Base-by-base conservation (phyloP, 1,284 basidiomycete species). In the Sporisorium graminicola region DNA sequence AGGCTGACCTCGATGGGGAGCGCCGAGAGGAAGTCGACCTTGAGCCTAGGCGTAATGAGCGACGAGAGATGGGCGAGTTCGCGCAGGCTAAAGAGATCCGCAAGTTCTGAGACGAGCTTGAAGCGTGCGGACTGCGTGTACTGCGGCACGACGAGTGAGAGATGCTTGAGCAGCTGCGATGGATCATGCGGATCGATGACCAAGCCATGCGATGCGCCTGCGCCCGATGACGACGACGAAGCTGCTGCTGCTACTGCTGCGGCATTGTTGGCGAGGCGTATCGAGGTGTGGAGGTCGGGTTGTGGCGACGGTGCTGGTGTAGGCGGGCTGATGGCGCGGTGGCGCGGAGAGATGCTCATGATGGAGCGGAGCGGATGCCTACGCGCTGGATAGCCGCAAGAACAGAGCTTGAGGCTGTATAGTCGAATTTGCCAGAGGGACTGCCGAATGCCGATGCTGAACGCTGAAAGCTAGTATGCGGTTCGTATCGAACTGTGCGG, bases 1-100 rank as follows among this genome's bases (percentile, higher is more conserved):
- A 97, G 86, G 0, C 91, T 90, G 35, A 99, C 88, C 86, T 99
- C 96, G 18, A 91, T 87, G 0, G 96, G 96, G 1, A 98, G 88
- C 29, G 92, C 90, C 5, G 89, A 87, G 26, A 98, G 88, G 84
- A 96, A 95, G 85, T 98, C 95, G 7, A 93, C 90, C 82, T 93
- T 92, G 77, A 98, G 90, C 33, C 92, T 89, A 0, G 94, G 93
- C 0, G 91, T 88, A 84, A 98, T 92, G 58, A 88, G 85, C 24
- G 87, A 89, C 0, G 92, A 92, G 62, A 97, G 89, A 83, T 92
- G 92, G 16, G 93, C 88, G 14, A 97, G 90, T 81, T 97, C 94
- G 10, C 90, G 88, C 2, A 91, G 89, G 2, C 90, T 89, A 78
- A 82, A 80, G 33, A 79, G 70, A n/a, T 78, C 74, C 20, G 82